phyloP scores from a whole-genome alignment of 352 stramenopile genomes.

The Phytopythium mirpurense region DNA sequence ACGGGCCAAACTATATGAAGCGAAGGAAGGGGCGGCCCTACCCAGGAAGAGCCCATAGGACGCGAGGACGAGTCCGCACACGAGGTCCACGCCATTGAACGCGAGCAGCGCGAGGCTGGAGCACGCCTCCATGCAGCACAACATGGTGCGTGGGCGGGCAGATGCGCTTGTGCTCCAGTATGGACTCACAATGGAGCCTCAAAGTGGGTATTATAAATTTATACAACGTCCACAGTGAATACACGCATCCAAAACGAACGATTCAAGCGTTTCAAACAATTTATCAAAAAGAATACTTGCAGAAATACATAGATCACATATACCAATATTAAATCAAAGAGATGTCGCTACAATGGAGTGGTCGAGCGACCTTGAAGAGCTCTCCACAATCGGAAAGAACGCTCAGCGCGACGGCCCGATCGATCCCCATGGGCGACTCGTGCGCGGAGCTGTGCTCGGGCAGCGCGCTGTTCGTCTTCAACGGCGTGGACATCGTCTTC shows the following conservation, averaged over 20 bases:
- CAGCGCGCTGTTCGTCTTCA: conserved; percentile 66
- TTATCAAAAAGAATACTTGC: no score
- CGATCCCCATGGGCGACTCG: conserved; percentile 21
- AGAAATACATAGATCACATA: neutral
- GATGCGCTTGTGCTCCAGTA: no score
- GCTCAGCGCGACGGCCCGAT: neutral
- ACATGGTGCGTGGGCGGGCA: neutral
- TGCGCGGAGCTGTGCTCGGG: conserved; percentile 47
- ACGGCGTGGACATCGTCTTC: conserved; percentile 60
- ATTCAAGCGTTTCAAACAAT: no score
- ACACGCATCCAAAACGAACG: no score
- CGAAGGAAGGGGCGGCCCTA: conserved; percentile 2
- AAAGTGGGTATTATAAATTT: neutral
- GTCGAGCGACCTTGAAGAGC: conserved; percentile 1
- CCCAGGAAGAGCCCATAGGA: conserved; percentile 65
- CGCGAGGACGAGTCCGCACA: conserved; percentile 52
- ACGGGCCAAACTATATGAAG: no score
- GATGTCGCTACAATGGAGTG: no score
- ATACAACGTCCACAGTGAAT: neutral
- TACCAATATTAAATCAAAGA: neutral
- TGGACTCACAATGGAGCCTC: no score
- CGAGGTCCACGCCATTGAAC: conserved; percentile 73
- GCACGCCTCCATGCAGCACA: conserved; percentile 40
- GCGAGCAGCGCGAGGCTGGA: conserved; percentile 55
- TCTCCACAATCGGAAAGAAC: neutral